Evolutionary conservation across 75 land plant genomes (phyloP).

Genomic region (Selaginella moellendorffii): DNA sequence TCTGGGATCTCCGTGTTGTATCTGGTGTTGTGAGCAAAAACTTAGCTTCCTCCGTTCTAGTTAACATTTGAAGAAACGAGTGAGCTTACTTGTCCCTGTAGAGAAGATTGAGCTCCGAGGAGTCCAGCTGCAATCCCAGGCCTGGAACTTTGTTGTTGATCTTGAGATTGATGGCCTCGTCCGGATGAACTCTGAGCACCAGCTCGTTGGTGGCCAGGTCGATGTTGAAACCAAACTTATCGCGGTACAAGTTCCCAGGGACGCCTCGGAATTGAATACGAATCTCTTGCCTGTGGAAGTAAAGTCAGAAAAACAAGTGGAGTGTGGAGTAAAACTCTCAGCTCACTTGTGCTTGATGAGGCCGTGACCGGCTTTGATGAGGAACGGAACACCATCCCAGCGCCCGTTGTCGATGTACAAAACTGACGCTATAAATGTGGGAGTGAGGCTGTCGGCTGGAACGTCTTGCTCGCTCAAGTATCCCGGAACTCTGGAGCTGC

Average conservation of each 20-base stretch:
- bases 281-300: constrained; percentile 45
- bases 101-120: constrained; percentile 56
- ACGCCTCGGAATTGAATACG: constrained; percentile 61
- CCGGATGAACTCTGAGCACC: constrained; percentile 42
- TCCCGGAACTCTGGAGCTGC: constrained; percentile 19
- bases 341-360: constrained; percentile 49
- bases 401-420: constrained; percentile 77
- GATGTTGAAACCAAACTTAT: constrained; percentile 26
- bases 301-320: background rate
- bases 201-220: constrained; percentile 62
- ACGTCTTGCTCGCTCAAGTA: constrained; percentile 23
- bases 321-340: background rate
- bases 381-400: constrained; percentile 89
- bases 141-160: constrained; percentile 87
- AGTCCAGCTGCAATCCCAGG: constrained; percentile 51
- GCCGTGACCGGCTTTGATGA: constrained; percentile 65
- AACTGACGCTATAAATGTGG: constrained; percentile 71
- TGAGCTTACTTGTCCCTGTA: constrained; percentile 53
- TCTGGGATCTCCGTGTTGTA: constrained; percentile 59
- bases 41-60: no score
- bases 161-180: constrained; percentile 53
- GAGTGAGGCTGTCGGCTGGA: constrained; percentile 32
- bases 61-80: no score
- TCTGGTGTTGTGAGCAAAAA: no score
- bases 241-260: constrained; percentile 62